Evolutionary conservation across 495 filamentous ascomycete genomes (phyloP), one percentile per base, ranked within the genome.

Genomic region (Peziza echinospora): DNA sequence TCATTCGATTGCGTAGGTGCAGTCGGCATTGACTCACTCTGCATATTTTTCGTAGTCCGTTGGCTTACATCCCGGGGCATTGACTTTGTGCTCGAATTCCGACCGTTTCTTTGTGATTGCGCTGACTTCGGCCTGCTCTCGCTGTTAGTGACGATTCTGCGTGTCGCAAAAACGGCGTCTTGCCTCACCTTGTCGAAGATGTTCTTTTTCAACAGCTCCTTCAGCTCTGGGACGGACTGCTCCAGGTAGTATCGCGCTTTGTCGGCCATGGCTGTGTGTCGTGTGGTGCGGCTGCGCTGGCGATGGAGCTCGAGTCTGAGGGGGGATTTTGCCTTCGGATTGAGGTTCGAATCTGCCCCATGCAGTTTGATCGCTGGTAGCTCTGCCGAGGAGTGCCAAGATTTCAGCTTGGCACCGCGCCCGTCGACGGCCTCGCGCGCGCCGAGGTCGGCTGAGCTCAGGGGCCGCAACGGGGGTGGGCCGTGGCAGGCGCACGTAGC

Each of bases 211-310:
- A 87, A 76, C 49, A 81, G 83, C 47, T 92, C 84, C 43, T 81
- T 83, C 28, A 97, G 73, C 60, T 93, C 84, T 5, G 86, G 82
- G 26, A 92, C 82, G 5, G 80, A 80, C 50, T 84, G 77, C 64
- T 97, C 89, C 40, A 96, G 69, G 60, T 79, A 93, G 64, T 85
- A 94, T 23, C 87, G 81, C 16, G 86, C 87, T 64, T 93, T 96
- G 59, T 97, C 91, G 13, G 57, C 57, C 53, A 54, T 55, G 30
- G 30, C 28, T 34, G 28, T 34, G n/a, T n/a, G 16, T 16, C 16
- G 28, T 9, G 28, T 34, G 9, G 28, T 10, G 28, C 17, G 5
- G 17, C 30, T 37, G 30, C 5, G 17, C 11, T 37, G 26, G 3
- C 19, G 3, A 17, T 37, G n/a, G n/a, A 2, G 30, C 30, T 13